Evolutionary conservation across 148 eudicot genomes (phyloP).

Genomic region (Amaranthus palmeri): DNA sequence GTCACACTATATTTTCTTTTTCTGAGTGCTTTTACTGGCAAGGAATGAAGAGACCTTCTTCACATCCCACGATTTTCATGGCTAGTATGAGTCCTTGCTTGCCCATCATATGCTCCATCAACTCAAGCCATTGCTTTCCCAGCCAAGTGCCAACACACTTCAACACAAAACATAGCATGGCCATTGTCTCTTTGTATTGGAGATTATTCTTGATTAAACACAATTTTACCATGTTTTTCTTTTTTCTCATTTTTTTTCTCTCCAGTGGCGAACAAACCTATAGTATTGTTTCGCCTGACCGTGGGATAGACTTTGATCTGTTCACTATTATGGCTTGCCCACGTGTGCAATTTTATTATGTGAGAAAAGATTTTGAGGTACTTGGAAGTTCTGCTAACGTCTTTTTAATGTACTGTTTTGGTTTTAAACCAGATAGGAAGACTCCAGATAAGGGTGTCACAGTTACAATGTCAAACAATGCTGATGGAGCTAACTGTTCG

Average conservation of each 20-base stretch:
- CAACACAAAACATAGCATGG: too few species aligned
- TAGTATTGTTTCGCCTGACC: neutral
- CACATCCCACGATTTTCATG: neutral
- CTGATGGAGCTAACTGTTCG: conserved; percentile 54
- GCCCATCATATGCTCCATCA: too few species aligned
- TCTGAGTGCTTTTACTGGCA: neutral
- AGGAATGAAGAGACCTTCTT: neutral
- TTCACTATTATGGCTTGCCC: neutral
- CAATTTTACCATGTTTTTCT: too few species aligned
- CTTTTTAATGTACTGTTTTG: conserved; percentile 4
- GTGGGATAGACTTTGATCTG: neutral
- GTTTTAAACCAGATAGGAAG: conserved; percentile 48
- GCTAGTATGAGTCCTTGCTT: too few species aligned
- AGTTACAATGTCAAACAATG: conserved; percentile 47
- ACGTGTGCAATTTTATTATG: neutral
- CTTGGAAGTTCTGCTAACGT: neutral
- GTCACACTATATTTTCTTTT: neutral
- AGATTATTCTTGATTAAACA: too few species aligned
- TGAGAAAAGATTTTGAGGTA: neutral
- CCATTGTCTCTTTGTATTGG: too few species aligned
- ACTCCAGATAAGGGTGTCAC: conserved; percentile 64
- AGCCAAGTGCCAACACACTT: too few species aligned
- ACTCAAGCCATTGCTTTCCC: too few species aligned
- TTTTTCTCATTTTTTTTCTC: too few species aligned
- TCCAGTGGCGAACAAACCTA: neutral